A percentile compares a stretch with the other conserved stretches of the same genome.
Evolutionary conservation across 2,329 filamentous ascomycete genomes (phyloP).

Genomic region (Cladophialophora psammophila): DNA sequence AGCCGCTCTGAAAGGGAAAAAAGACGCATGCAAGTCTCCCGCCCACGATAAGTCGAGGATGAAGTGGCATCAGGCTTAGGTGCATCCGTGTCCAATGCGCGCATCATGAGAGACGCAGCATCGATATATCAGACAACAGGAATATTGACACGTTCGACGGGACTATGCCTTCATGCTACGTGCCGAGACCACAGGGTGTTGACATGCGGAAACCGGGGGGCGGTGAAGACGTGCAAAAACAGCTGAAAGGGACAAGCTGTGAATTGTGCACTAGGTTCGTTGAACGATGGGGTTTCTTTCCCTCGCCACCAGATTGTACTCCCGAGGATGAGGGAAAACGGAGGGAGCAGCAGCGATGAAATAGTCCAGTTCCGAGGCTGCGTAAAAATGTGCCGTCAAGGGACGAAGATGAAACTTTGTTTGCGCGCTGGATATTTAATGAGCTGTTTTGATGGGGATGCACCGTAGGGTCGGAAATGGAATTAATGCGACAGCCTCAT

Average conservation of each 20-base stretch:
- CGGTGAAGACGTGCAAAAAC: slow-evolving; percentile 17
- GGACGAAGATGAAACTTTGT: background rate
- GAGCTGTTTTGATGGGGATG: background rate
- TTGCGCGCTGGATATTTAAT: background rate
- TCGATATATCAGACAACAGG: slow-evolving; percentile 16
- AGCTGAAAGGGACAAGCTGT: background rate
- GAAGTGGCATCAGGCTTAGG: slow-evolving; percentile 12
- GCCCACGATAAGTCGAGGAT: slow-evolving; percentile 8
- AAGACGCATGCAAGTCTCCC: slow-evolving; percentile 18
- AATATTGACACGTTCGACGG: slow-evolving; percentile 11
- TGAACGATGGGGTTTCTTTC: background rate
- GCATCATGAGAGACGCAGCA: slow-evolving; percentile 23
- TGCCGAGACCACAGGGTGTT: slow-evolving; percentile 15
- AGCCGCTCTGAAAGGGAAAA: background rate
- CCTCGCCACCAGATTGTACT: background rate
- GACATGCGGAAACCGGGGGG: slow-evolving; percentile 12
- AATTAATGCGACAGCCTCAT: background rate
- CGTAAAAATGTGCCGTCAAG: background rate
- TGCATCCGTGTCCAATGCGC: slow-evolving; percentile 9
- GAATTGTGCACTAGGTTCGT: background rate
- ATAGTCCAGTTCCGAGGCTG: background rate
- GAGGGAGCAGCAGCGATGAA: background rate
- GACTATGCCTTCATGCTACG: slow-evolving; percentile 18
- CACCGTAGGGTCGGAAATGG: background rate
- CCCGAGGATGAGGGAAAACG: background rate